Conservation (phyloP, 1,284 basidiomycete species). For the Fistulinella staudtii region DNA sequence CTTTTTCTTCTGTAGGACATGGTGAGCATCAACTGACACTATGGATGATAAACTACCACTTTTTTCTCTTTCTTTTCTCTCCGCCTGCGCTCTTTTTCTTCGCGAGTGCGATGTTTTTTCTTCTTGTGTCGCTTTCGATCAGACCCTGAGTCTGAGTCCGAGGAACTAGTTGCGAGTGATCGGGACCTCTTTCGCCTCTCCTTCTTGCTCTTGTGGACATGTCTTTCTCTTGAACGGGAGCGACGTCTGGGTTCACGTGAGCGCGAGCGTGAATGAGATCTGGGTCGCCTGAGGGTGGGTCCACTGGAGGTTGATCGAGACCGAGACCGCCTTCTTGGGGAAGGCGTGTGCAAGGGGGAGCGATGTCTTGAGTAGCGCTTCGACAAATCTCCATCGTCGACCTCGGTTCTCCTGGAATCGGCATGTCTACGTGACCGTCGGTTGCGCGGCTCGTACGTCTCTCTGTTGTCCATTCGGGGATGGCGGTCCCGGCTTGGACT, state of each 20-base stretch:
- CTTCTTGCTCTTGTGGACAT: constrained; percentile 24
- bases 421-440: constrained; percentile 16
- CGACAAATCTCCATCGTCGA: constrained; percentile 6
- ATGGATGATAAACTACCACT: constrained; percentile 32
- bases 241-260: constrained; percentile 24
- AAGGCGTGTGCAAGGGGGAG: constrained; percentile 23
- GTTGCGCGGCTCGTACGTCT: constrained; percentile 17
- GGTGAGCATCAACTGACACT: background rate
- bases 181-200: constrained; percentile 37
- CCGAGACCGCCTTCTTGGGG: constrained; percentile 20
- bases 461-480: constrained; percentile 10
- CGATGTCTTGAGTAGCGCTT: constrained; percentile 5
- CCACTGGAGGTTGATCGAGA: constrained; percentile 27
- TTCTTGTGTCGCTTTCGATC: constrained; percentile 42
- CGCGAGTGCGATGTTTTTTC: constrained; percentile 44
- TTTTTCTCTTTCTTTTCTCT: constrained; percentile 69
- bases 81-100: constrained; percentile 56
- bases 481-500: constrained; percentile 17
- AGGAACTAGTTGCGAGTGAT: constrained; percentile 36
- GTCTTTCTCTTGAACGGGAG: constrained; percentile 28
- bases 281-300: constrained; percentile 11
- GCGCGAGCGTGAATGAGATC: constrained; percentile 20
- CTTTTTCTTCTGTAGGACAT: constrained; percentile 49
- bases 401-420: constrained; percentile 10
- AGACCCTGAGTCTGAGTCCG: constrained; percentile 34